These are phyloP conservation scores for Hippophae gyantsensis DNA, from an alignment of 306 rosid species.

Conservation along the genomic window DNA sequence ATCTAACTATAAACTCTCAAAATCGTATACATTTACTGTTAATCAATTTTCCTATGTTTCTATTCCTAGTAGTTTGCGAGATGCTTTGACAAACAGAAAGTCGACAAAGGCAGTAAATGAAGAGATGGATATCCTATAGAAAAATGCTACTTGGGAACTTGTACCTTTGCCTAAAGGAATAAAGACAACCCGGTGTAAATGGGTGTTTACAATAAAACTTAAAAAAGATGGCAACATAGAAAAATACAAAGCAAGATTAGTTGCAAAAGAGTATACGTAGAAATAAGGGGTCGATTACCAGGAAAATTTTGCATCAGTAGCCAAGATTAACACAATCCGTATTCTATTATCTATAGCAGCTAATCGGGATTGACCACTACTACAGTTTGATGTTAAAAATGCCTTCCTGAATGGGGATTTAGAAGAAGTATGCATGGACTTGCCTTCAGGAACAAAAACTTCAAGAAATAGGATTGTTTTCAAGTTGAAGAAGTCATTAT, in stretches of 20 bases:
- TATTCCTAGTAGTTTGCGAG: neutral
- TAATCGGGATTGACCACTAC: neutral
- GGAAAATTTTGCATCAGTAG: neutral
- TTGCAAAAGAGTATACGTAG: neutral
- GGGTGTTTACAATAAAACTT: neutral
- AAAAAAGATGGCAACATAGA: neutral
- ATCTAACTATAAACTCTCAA: neutral
- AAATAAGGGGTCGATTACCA: neutral
- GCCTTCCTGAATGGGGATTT: neutral
- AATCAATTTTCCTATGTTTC: neutral
- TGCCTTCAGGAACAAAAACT: too few species aligned
- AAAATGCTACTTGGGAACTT: neutral
- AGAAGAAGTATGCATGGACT: neutral
- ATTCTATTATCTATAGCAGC: neutral
- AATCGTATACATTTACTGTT: neutral
- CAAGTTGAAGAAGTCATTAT: too few species aligned
- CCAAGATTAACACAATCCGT: neutral
- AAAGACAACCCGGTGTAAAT: neutral
- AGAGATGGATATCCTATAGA: neutral
- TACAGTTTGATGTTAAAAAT: neutral
- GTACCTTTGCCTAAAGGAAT: neutral
- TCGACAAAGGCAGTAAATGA: neutral
- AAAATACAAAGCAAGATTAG: neutral
- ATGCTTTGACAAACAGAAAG: neutral
- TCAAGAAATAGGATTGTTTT: too few species aligned